Evolutionary conservation across 106 monocot genomes (phyloP), one percentile per base, ranked within the genome.

Genomic region (Acorus gramineus): DNA sequence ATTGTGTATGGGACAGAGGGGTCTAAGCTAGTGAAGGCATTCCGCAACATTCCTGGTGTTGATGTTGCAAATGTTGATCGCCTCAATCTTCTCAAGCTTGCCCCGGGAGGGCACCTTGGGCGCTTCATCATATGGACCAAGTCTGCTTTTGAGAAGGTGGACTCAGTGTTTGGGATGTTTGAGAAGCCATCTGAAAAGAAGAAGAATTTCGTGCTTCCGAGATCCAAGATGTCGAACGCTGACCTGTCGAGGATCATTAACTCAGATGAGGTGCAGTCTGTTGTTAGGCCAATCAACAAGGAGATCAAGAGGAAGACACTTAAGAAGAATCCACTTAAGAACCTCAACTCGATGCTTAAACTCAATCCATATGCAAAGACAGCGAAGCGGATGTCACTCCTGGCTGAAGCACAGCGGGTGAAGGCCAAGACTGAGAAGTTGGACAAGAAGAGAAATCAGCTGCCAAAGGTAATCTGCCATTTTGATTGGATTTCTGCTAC

Each of bases 111-210:
- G 7, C 89, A 84, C 69, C 58, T 89, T 9, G 89, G 84, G 11
- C 56, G 89, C 52, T 84, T 89, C 69, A 78, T 94, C 56, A 61
- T 93, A 55, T 93, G 93, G 93, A 89, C 89, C 11, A 85, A 78
- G 62, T 93, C 83, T 0, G 93, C 93, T 0, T 93, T 93, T 56
- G 83, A 93, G 79, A 89, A 86, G 79, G 77, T 93, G 2, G 93
- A 93, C 51, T 49, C 70, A 0, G 72, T 93, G 2, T 93, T 71
- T 43, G 93, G 89, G 9, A 86, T 83, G 14, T 93, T 86, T 45
- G 86, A 87, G 46, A 81, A 79, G 79, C 69, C 74, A 0, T 74
- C 86, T 2, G 79, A 79, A 69, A 79, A 78, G 83, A 89, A 93
- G 79, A 81, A 72, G 59, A 79, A 79, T 6, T 93, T 79, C 49